phyloP scores from a whole-genome alignment of 768 basidiomycete species.

The Arthromyces matolae region DNA sequence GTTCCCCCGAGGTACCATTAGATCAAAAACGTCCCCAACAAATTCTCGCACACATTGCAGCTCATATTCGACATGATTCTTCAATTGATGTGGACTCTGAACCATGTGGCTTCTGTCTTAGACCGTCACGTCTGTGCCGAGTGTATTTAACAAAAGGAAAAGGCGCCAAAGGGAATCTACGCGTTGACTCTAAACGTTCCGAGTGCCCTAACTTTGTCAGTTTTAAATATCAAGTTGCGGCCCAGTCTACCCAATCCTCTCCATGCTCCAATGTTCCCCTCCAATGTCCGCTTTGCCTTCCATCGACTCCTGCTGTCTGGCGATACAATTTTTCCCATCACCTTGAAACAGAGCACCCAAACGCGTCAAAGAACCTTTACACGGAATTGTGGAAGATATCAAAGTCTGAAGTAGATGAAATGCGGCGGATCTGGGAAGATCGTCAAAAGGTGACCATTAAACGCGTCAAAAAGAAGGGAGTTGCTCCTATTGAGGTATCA shows the following conservation, averaged over 20 bases:
- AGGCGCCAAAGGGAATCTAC: slow-evolving; percentile 1
- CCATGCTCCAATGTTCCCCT: slow-evolving; percentile 10
- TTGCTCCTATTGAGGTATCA: slow-evolving; percentile 13
- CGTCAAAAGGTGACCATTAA: slow-evolving; percentile 8
- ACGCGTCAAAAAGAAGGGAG: slow-evolving; percentile 11
- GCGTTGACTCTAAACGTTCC: slow-evolving; percentile 1
- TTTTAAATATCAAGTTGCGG: background rate
- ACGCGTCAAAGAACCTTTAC: slow-evolving; percentile 3
- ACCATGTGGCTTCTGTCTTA: slow-evolving; percentile 2
- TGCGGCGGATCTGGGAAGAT: slow-evolving; percentile 22
- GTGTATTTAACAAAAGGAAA: slow-evolving; percentile 5
- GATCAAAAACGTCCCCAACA: too few relatives aligned
- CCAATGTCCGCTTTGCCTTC: background rate
- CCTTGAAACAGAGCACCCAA: slow-evolving; percentile 13
- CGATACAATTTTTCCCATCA: slow-evolving; percentile 13
- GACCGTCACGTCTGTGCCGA: background rate
- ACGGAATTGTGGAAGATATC: slow-evolving; percentile 15
- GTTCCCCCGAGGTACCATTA: background rate
- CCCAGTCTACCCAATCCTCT: too few relatives aligned
- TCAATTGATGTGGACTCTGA: background rate
- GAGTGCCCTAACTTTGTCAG: background rate
- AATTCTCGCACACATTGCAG: slow-evolving; percentile 1
- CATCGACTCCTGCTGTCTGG: background rate
- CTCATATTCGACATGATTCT: slow-evolving; percentile 1
- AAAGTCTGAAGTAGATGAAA: slow-evolving; percentile 14